These are phyloP conservation scores for Nemania bipapillata DNA, from an alignment of 2,329 filamentous ascomycete species.

Conservation along the genomic window DNA sequence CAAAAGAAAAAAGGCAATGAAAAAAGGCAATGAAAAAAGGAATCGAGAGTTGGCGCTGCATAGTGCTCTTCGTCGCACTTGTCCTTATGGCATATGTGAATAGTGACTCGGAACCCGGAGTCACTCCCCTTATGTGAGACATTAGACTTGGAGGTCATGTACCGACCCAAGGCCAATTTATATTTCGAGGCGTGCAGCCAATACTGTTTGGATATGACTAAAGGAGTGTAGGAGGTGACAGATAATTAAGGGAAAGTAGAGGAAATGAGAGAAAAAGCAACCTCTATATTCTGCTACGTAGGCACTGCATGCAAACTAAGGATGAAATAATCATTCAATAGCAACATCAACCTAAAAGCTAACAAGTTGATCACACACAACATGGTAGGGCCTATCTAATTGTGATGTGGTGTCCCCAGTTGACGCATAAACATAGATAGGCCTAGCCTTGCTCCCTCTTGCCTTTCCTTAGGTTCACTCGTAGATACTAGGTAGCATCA, in stretches of 20 bases:
- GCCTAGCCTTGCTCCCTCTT: not conserved
- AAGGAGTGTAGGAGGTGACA: too few relatives aligned
- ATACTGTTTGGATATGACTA: too few relatives aligned
- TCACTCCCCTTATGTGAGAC: too few relatives aligned
- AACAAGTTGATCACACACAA: not conserved
- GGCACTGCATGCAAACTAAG: too few relatives aligned
- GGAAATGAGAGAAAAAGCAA: not conserved
- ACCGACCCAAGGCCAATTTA: not conserved
- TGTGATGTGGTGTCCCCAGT: not conserved
- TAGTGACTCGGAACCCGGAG: too few relatives aligned
- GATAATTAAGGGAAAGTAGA: not conserved
- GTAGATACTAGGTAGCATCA: not conserved
- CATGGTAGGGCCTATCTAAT: not conserved
- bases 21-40: too few relatives aligned
- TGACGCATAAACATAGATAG: not conserved
- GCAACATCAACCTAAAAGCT: not conserved
- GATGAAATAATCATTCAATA: not conserved
- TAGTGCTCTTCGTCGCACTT: too few relatives aligned
- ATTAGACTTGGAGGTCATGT: too few relatives aligned
- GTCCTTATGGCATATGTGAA: too few relatives aligned
- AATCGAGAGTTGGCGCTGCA: too few relatives aligned
- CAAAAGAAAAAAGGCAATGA: too few relatives aligned
- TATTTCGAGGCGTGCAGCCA: not conserved
- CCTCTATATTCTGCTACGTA: too few relatives aligned
- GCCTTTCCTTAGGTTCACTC: not conserved